Conservation (phyloP, 2,329 filamentous ascomycete genomes). For the Botrytis paeoniae region DNA sequence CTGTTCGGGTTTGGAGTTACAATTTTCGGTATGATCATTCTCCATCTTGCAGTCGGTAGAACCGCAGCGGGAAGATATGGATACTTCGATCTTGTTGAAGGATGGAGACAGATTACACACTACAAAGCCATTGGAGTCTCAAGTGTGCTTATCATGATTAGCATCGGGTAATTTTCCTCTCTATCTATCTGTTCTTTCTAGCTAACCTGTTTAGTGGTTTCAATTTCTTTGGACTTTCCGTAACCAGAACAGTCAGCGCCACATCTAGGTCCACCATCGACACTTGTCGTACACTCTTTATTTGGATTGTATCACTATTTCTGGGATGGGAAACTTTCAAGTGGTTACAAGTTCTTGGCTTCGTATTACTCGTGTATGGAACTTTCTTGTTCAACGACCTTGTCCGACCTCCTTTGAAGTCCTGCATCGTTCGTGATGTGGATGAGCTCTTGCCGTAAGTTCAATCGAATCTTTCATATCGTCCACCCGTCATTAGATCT, state of each 20-base stretch:
- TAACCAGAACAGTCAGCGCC: constrained; percentile 84
- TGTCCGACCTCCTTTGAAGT: constrained; percentile 74
- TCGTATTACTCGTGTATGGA: constrained; percentile 87
- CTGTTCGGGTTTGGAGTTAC: constrained; percentile 85
- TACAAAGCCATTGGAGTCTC: constrained; percentile 70
- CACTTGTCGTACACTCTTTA: constrained; percentile 94
- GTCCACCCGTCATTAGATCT: background rate
- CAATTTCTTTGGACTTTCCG: constrained; percentile 96
- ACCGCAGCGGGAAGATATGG: constrained; percentile 73
- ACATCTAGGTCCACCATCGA: constrained; percentile 95
- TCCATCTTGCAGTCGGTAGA: constrained; percentile 74
- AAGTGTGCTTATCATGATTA: constrained; percentile 91
- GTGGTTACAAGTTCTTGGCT: constrained; percentile 89
- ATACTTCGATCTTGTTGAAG: constrained; percentile 87
- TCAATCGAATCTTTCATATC: background rate
- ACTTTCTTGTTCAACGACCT: constrained; percentile 97
- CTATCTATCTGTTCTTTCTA: background rate
- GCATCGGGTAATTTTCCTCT: constrained; percentile 71
- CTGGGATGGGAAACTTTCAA: constrained; percentile 98
- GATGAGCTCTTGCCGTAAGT: constrained; percentile 61
- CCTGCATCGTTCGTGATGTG: constrained; percentile 56
- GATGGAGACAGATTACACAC: constrained; percentile 74
- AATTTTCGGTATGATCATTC: constrained; percentile 69
- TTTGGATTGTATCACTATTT: constrained; percentile 91
- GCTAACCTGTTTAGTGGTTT: constrained; percentile 64